Base-by-base conservation (phyloP, 164 flowering plant genomes). In the Platanus orientalis region DNA sequence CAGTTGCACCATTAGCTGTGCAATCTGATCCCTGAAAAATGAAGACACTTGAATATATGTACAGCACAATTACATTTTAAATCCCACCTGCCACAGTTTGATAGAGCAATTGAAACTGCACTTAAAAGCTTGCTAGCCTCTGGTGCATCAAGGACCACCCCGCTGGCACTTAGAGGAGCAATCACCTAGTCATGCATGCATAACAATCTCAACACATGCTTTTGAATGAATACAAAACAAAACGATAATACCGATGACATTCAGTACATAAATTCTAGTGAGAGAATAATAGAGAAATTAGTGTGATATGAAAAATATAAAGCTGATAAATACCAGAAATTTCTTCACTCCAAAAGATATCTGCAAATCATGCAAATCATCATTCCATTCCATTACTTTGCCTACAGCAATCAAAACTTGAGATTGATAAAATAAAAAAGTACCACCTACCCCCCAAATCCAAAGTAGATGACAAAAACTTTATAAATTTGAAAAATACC, bases 101-200 rank as follows among this genome's bases (percentile, higher is more conserved):
- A 80, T 70, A 85, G 74, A 65, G 97, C 99, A 71, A 89, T 85
- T 54, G 97, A 97, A 79, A 88, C 88, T 2, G 99, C 83, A 80
- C 96, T 91, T 64, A 95, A 69, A 50, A 95, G 94, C 75, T 95
- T 92, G 69, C 87, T 89, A 51, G 96, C 90, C 81, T 95, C 99
- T 20, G 96, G 97, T 57, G 97, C 79, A 81, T 95, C 97, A 69
- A 95, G 92, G 66, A 95, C 78, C 59, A 95, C 99, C 57, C 97
- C 96, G 67, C 92, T 91, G 24, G 86, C 90, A 84, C 97, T 94
- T 75, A 86, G 82, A 28, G 97, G 97, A 63, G 92, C 81, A 80
- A 95, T 88, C 62, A 90, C 92, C 99, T 95, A 72, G 27, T 36
- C 23, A 70, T 52, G 57, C 62, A 73, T 4, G 44, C 27, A 73